These are phyloP conservation scores for Penicillium crystallinum DNA, from an alignment of 495 filamentous ascomycete genomes.

Conservation along the genomic window DNA sequence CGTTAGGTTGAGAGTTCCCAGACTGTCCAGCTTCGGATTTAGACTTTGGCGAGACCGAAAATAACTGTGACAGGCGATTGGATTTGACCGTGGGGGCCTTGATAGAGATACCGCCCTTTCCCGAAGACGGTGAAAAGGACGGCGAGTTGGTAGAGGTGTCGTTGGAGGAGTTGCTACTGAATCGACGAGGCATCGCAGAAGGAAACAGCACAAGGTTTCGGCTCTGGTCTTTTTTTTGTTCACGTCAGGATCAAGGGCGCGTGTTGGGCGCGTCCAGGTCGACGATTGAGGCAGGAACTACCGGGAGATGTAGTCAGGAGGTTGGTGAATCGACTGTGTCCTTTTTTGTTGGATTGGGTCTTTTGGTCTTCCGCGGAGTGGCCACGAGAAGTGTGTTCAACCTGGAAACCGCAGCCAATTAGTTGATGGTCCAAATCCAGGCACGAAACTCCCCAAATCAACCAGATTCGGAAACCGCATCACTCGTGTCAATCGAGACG, in stretches of 20 bases:
- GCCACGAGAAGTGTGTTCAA: conserved; percentile 6
- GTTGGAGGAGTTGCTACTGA: conserved; percentile 44
- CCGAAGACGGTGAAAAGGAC: conserved; percentile 41
- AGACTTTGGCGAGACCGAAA: conserved; percentile 54
- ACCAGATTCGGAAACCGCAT: not conserved
- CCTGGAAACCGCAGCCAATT: conserved; percentile 2
- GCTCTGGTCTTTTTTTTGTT: conserved; percentile 9
- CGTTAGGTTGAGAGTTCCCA: conserved; percentile 47
- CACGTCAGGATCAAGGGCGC: conserved; percentile 14
- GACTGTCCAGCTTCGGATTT: conserved; percentile 49
- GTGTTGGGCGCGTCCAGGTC: conserved; percentile 13
- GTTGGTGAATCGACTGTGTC: not conserved
- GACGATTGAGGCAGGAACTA: conserved; percentile 22
- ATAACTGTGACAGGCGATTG: conserved; percentile 56
- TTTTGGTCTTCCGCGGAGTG: not conserved
- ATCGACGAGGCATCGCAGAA: conserved; percentile 53
- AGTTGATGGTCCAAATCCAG: conserved; percentile 6
- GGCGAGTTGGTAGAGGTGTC: conserved; percentile 40
- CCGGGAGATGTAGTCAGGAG: not conserved
- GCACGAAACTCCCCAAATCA: not conserved
- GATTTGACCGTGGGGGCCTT: conserved; percentile 58
- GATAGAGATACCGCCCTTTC: conserved; percentile 44
- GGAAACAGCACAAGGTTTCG: conserved; percentile 26
- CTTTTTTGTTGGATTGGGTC: not conserved
- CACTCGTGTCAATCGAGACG: conserved; percentile 8